These are phyloP conservation scores for Coccomyxa subellipsoidea DNA, from an alignment of 163 green algal genomes.

Conservation along the genomic window DNA sequence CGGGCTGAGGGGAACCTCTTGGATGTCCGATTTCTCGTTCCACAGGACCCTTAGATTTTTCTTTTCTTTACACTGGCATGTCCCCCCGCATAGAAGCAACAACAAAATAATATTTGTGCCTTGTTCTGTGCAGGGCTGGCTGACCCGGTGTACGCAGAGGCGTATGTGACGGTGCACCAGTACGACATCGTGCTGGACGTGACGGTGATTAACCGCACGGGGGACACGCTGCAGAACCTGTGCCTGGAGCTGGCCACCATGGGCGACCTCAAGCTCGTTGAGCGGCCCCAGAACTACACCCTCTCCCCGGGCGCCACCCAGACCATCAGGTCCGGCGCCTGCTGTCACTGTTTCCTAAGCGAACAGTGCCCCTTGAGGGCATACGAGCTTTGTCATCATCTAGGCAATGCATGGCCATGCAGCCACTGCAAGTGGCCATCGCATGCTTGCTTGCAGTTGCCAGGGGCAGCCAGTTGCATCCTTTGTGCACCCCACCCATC, in stretches of 20 bases:
- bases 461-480: too few relatives aligned
- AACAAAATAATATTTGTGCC: background rate
- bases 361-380: too few relatives aligned
- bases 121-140: conserved; percentile 77
- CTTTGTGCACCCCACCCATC: too few relatives aligned
- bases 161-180: conserved; percentile 97
- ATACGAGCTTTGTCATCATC: too few relatives aligned
- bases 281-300: conserved; percentile 92
- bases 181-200: conserved; percentile 99
- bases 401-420: too few relatives aligned
- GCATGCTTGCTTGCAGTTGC: too few relatives aligned
- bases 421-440: too few relatives aligned
- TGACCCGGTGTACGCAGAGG: conserved; percentile 94
- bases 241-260: conserved; percentile 97
- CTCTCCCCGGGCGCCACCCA: conserved; percentile 65
- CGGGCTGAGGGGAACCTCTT: too few relatives aligned
- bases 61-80: too few relatives aligned
- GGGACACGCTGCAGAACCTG: conserved; percentile 79
- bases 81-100: background rate
- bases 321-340: conserved; percentile 66
- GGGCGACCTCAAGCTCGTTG: conserved; percentile 98
- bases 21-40: too few relatives aligned
- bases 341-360: background rate
- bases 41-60: too few relatives aligned
- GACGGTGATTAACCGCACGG: conserved; percentile 88